These are phyloP conservation scores for Metarhizium guizhouense DNA, from an alignment of 2,329 filamentous ascomycete genomes.

Conservation along the genomic window DNA sequence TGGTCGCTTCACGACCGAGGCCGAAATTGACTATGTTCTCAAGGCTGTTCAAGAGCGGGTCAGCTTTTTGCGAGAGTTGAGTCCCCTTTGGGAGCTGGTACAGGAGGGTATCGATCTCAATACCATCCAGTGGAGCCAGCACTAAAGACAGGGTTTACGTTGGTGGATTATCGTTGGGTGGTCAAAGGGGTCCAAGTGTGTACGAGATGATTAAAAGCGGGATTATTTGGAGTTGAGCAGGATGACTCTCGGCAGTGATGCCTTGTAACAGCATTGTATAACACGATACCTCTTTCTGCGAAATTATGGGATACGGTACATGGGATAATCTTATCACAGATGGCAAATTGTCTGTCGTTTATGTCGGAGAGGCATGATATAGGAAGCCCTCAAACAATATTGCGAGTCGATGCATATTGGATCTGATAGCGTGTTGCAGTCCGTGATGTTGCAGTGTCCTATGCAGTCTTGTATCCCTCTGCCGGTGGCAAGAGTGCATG, in stretches of 20 bases:
- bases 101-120: constrained; percentile 94
- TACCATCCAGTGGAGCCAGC: constrained; percentile 97
- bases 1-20: constrained; percentile 89
- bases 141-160: constrained; percentile 42
- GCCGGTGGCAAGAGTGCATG: no score
- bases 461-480: no score
- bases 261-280: constrained; percentile 26
- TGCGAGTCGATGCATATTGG: no score
- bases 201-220: background rate
- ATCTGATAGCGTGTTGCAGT: background rate
- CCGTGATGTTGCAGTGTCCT: background rate
- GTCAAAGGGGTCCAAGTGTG: background rate
- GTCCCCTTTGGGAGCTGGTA: constrained; percentile 93
- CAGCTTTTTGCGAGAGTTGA: constrained; percentile 85
- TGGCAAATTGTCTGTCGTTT: constrained; percentile 4
- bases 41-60: constrained; percentile 90
- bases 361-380: background rate
- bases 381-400: background rate
- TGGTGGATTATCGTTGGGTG: background rate
- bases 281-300: constrained; percentile 23
- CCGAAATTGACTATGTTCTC: constrained; percentile 93
- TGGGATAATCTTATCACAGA: background rate
- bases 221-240: constrained; percentile 2
- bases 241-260: constrained; percentile 11
- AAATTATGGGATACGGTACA: constrained; percentile 1